Conservation (phyloP, 225 moss, liverwort and hornwort genomes). For the Neckera pumila region DNA sequence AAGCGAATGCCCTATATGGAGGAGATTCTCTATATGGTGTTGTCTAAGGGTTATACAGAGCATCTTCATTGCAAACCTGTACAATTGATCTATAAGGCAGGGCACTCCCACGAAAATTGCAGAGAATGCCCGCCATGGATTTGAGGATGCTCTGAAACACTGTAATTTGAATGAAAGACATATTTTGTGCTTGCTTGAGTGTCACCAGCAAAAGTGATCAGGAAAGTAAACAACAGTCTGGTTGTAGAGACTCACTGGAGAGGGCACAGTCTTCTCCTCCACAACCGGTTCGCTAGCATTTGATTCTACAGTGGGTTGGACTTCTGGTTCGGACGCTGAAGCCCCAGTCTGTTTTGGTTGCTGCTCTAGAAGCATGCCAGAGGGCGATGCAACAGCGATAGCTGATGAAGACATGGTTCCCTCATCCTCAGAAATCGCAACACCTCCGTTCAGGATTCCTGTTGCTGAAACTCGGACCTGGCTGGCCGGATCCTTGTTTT, state of each 20-base stretch:
- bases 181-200: neutral
- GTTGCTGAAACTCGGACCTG: slow-evolving; percentile 19
- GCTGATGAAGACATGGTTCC: slow-evolving; percentile 33
- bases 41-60: too few relatives aligned
- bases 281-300: neutral
- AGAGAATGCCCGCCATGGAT: neutral
- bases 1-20: neutral
- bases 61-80: neutral
- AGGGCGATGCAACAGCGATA: slow-evolving; percentile 36
- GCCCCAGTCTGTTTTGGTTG: neutral
- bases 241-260: slow-evolving; percentile 4
- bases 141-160: neutral
- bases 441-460: slow-evolving; percentile 24
- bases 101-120: neutral
- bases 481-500: slow-evolving; percentile 18
- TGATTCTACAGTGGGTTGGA: slow-evolving; percentile 6
- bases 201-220: neutral
- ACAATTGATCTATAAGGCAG: neutral
- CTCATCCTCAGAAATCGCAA: slow-evolving; percentile 4
- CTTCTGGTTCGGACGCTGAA: neutral
- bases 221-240: neutral
- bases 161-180: neutral
- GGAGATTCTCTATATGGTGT: too few relatives aligned
- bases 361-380: slow-evolving; percentile 53
- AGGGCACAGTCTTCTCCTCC: neutral